Evolutionary conservation across 495 filamentous ascomycete genomes (phyloP).

Genomic region (Penicillium lividum): DNA sequence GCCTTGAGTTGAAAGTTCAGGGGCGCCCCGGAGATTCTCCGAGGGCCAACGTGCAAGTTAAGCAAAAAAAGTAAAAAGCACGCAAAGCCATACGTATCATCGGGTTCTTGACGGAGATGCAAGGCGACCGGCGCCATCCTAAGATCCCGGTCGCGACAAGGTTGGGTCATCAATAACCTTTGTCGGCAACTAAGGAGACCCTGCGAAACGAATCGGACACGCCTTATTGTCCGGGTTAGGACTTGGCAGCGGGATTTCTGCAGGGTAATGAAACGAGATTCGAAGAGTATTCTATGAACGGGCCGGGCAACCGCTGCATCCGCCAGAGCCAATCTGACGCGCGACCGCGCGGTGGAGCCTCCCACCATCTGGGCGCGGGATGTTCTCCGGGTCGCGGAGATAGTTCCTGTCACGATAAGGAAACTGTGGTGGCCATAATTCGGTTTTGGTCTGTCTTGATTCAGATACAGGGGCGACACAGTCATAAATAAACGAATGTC

Average conservation of each 20-base stretch:
- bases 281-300: conserved; percentile 18
- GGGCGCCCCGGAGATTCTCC: conserved; percentile 1
- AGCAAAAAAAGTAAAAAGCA: background rate
- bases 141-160: background rate
- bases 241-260: background rate
- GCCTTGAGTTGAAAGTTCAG: background rate
- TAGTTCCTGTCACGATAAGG: conserved; percentile 32
- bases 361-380: conserved; percentile 27
- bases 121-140: background rate
- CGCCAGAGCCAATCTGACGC: conserved; percentile 10
- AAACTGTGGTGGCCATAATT: conserved; percentile 12
- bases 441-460: conserved; percentile 1
- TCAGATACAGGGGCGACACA: background rate
- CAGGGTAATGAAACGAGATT: background rate
- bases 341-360: conserved; percentile 17
- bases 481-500: conserved; percentile 7
- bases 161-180: background rate
- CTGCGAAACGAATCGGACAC: background rate
- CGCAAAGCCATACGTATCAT: background rate
- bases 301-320: conserved; percentile 31
- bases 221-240: background rate
- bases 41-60: background rate
- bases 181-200: background rate
- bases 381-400: conserved; percentile 66
- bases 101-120: background rate